Base-by-base conservation (phyloP, 768 basidiomycete genomes). In the Saitozyma podzolica region DNA sequence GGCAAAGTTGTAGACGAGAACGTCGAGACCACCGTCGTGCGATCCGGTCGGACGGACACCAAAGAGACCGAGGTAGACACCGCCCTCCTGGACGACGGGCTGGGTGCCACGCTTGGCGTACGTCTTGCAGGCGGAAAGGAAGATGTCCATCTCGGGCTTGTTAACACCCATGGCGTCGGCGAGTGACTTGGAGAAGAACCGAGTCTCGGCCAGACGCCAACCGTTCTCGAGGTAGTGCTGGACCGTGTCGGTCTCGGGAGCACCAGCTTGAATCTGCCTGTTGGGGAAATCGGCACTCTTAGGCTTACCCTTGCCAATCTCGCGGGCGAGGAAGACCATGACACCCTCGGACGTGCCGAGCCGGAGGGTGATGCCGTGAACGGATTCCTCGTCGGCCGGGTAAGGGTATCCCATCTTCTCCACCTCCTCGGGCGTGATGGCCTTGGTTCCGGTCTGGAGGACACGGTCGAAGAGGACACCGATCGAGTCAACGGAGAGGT, bases 1-100 rank as follows among this genome's bases (percentile, higher is more conserved):
- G 43, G 80, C 78, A 60, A 80, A 80, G 53, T 76, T 76, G 70
- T 80, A 80, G 11, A 80, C 78, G 40, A 80, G 62, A 14, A 78
- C 75, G 53, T 80, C 80, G 41, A 76, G 66, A 8, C 70, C 75
- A 9, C 61, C 65, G 37, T 70, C 58, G 11, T 61, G 49, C 40
- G 39, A 54, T 9, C 63, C 63, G 9, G 67, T 68, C 6, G 78
- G 75, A 39, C 78, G 67, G 17, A 76, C 73, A 49, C 78, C 80
- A 63, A 78, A 80, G 9, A 80, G 62, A 40, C 75, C 75, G 2
- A 78, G 70, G 50, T 80, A 80, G 19, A 74, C 70, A 10, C 80
- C 80, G 17, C 70, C 73, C 40, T 74, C 64, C 58, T 80, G 80
- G 5, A 79, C 80, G 53, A 80, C 78, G 8, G 78, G 77, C 59